A percentile compares a stretch with the other conserved stretches of the same genome.
Conservation (phyloP, 2,329 filamentous ascomycete species). For the Aspergillus texensis region DNA sequence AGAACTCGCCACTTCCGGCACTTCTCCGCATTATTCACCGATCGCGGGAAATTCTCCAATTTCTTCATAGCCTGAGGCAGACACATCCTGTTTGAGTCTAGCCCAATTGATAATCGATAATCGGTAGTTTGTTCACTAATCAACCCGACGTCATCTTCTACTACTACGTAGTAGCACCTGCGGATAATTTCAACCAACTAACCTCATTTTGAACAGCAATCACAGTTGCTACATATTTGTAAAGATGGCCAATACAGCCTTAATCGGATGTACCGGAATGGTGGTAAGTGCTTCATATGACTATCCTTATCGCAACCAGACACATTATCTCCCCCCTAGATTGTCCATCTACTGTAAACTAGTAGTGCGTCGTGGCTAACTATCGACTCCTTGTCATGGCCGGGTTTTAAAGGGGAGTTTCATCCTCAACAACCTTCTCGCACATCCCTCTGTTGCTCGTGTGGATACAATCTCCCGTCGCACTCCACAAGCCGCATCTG, state of each 20-base stretch:
- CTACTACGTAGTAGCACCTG: neutral
- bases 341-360: neutral
- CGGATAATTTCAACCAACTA: neutral
- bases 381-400: conserved; percentile 31
- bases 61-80: conserved; percentile 7
- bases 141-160: conserved; percentile 5
- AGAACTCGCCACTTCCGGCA: conserved; percentile 25
- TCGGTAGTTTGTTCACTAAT: neutral
- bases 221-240: neutral
- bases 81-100: neutral
- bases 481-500: conserved; percentile 41
- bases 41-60: neutral
- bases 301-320: neutral
- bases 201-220: neutral
- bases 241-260: conserved; percentile 48
- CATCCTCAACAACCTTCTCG: conserved; percentile 64
- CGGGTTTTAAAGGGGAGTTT: conserved; percentile 62
- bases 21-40: conserved; percentile 22
- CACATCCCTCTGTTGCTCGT: conserved; percentile 40
- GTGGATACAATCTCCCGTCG: conserved; percentile 52
- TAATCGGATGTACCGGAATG: conserved; percentile 53
- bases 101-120: neutral
- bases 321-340: neutral
- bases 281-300: conserved; percentile 43
- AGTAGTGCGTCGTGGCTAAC: neutral